Evolutionary conservation across 2,329 filamentous ascomycete genomes (phyloP), one percentile per base, ranked within the genome.

Genomic region (Colletotrichum caudatum): DNA sequence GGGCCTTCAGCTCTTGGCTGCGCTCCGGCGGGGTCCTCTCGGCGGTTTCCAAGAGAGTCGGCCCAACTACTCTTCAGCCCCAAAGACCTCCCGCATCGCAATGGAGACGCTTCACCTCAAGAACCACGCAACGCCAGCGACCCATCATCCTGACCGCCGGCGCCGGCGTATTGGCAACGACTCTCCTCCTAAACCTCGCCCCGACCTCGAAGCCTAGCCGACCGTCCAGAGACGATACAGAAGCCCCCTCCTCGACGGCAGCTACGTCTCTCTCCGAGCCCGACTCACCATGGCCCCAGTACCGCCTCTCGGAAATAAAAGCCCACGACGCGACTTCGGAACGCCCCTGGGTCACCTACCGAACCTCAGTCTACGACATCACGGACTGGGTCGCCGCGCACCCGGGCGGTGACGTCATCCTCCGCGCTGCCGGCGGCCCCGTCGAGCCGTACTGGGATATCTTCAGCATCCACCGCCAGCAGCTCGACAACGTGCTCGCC

Each of bases 371-470:
- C 9, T 87, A 87, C 77, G 84, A 87, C 74, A 87, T 87, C 59
- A 87, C 85, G 9, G 84, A 86, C 44, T 87, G 84, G 82, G 77
- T 87, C 23, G 78, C 80, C 8, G 81, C 79, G 8, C 85, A 87
- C 76, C 85, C 85, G 2, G 85, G 85, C 14, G 85, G 85, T 35
- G 83, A 86, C 64, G 84, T 87, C 3, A 87, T 87, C 67, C 78
- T 87, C 20, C 81, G 83, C 53, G 85, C 85, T 9, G 83, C 82
- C 5, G 85, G 85, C 8, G 82, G 84, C 20, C 82, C 80, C 58
- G 80, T 87, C 48, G 85, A 87, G 65, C 83, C 83, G 14, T 87
- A 86, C 74, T 87, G 85, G 85, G 80, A 86, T 54, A 86, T 87
- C 48, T 87, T 87, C 73, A 81, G 81, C 53, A 86, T 87, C 61